A percentile compares a stretch with the other conserved stretches of the same genome.
phyloP scores from a whole-genome alignment of 441 rosid species.

The Arabidopsis lyrata region DNA sequence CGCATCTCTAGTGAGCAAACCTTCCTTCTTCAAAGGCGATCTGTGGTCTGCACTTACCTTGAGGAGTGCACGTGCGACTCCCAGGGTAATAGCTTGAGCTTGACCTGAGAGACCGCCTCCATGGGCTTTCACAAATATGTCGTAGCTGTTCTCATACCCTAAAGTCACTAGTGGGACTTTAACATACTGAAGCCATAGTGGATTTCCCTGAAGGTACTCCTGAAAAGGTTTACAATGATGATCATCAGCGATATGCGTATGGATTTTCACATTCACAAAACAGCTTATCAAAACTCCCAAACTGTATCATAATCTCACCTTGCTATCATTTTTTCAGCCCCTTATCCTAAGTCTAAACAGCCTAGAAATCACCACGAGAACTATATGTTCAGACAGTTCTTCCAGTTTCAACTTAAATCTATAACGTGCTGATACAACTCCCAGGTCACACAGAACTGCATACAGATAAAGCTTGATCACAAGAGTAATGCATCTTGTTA shows the following conservation, averaged over 20 bases:
- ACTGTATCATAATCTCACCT: not conserved
- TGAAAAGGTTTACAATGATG: constrained; percentile 45
- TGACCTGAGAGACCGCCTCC: constrained; percentile 98
- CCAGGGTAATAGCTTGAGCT: constrained; percentile 93
- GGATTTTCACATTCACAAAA: constrained; percentile 14
- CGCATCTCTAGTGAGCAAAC: constrained; percentile 86
- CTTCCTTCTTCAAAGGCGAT: constrained; percentile 75
- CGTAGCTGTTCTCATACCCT: constrained; percentile 84
- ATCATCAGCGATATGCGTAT: not conserved
- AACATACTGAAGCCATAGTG: constrained; percentile 88
- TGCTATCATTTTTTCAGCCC: not conserved
- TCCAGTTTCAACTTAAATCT: not conserved
- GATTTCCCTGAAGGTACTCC: constrained; percentile 98
- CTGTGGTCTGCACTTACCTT: constrained; percentile 84
- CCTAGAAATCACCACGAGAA: not conserved
- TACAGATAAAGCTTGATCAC: not conserved
- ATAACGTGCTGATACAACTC: not conserved
- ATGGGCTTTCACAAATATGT: constrained; percentile 91
- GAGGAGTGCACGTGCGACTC: constrained; percentile 85
- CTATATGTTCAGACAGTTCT: not conserved
- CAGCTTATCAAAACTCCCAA: not conserved
- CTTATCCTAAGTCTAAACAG: not conserved
- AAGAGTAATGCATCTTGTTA: too few relatives aligned
- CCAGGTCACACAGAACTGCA: not conserved
- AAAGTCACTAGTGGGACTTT: constrained; percentile 77